A percentile compares a stretch with the other conserved stretches of the same genome.
Conservation (phyloP, 1,284 basidiomycete genomes). For the Cutaneotrichosporon sp. region DNA sequence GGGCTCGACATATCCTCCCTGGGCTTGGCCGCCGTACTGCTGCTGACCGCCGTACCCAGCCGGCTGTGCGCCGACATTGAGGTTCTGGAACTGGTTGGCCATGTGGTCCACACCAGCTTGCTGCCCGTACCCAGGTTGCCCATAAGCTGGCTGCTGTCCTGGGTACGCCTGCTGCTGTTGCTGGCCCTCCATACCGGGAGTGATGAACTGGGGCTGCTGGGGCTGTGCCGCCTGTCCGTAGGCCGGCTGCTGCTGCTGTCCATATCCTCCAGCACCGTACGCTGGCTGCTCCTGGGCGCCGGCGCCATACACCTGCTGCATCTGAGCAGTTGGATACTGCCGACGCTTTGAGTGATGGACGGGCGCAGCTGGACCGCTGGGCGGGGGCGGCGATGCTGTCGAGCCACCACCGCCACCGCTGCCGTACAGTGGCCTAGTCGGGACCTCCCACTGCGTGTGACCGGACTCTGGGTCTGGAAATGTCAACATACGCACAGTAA, state of each 20-base stretch:
- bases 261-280: constrained; percentile 13
- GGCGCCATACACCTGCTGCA: constrained; percentile 66
- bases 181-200: constrained; percentile 63
- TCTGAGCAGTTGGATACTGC: constrained; percentile 85
- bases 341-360: constrained; percentile 59
- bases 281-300: constrained; percentile 26
- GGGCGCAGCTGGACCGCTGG: constrained; percentile 37
- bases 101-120: constrained; percentile 57
- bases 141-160: constrained; percentile 21
- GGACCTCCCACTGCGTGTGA: constrained; percentile 63
- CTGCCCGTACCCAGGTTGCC: constrained; percentile 31
- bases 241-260: constrained; percentile 33
- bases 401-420: constrained; percentile 17
- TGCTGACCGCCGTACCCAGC: constrained; percentile 15
- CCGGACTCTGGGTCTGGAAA: constrained; percentile 48
- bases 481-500: neutral
- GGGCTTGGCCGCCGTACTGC: constrained; percentile 2
- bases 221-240: constrained; percentile 42
- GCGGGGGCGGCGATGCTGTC: constrained; percentile 22
- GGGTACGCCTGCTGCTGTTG: constrained; percentile 32
- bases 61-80: constrained; percentile 66
- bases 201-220: constrained; percentile 66
- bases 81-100: constrained; percentile 77
- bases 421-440: constrained; percentile 41
- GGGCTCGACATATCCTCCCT: constrained; percentile 17